phyloP scores from a whole-genome alignment of 352 stramenopile genomes.

The Aphanomyces stellatus region DNA sequence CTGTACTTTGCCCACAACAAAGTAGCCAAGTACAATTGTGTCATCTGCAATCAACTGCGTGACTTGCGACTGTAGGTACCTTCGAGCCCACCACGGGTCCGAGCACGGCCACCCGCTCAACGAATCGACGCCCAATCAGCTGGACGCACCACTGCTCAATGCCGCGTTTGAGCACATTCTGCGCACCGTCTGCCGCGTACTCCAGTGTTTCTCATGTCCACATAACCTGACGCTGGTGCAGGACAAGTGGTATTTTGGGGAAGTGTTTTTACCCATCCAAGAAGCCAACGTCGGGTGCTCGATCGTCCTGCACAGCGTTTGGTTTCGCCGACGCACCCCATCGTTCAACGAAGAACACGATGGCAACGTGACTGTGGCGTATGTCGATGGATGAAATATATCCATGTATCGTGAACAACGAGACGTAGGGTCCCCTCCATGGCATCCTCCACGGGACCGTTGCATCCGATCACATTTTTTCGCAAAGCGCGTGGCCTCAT shows the following conservation, averaged over 20 bases:
- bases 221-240: constrained; percentile 22
- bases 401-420: neutral
- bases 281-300: constrained; percentile 52
- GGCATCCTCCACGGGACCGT: neutral
- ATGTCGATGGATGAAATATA: too few relatives aligned
- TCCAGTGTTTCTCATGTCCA: neutral
- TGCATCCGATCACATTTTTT: constrained; percentile 59
- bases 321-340: constrained; percentile 41
- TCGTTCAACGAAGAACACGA: too few relatives aligned
- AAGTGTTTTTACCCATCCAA: constrained; percentile 60
- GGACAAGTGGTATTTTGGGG: constrained; percentile 59
- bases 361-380: too few relatives aligned
- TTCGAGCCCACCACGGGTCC: constrained; percentile 51
- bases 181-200: constrained; percentile 47
- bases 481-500: constrained; percentile 57
- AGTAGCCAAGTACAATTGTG: too few relatives aligned
- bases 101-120: constrained; percentile 48
- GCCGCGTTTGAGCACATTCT: constrained; percentile 58
- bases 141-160: constrained; percentile 49
- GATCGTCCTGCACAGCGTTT: constrained; percentile 57
- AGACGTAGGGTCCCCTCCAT: neutral
- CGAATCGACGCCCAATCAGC: constrained; percentile 42
- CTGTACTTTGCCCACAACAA: constrained; percentile 74
- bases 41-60: too few relatives aligned
- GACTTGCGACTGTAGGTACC: constrained; percentile 25